Percentiles rank a stretch among this genome's conserved stretches.
These are phyloP conservation scores for Cytospora mali DNA, from an alignment of 2,329 filamentous ascomycete species.

Conservation along the genomic window DNA sequence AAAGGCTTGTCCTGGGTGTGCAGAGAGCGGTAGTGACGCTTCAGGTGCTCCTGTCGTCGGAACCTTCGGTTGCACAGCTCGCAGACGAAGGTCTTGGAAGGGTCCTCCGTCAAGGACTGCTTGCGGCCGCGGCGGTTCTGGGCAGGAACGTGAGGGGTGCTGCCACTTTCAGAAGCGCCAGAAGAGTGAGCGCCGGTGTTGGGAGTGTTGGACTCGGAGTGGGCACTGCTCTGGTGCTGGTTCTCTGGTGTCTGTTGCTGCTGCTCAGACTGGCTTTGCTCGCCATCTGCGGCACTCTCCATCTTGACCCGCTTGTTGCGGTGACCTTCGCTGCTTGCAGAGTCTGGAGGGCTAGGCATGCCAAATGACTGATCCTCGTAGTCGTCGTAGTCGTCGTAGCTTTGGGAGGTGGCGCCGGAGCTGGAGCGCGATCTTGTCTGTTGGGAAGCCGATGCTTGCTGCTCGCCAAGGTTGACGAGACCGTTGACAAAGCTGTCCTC, in stretches of 20 bases:
- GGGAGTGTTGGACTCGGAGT: constrained; percentile 37
- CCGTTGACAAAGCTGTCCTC: constrained; percentile 83
- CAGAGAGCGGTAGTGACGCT: constrained; percentile 97
- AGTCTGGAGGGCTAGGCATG: constrained; percentile 64
- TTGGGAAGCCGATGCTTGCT: constrained; percentile 52
- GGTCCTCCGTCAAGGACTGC: constrained; percentile 96
- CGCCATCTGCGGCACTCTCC: constrained; percentile 44
- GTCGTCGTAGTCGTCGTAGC: constrained; percentile 49
- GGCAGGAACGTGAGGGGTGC: constrained; percentile 43
- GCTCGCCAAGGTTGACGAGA: constrained; percentile 67
- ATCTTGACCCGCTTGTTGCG: constrained; percentile 59
- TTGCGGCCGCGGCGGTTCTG: constrained; percentile 92
- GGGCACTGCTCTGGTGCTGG: constrained; percentile 35
- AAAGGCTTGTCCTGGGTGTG: constrained; percentile 99
- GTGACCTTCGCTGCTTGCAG: constrained; percentile 52
- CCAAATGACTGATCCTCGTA: constrained; percentile 65
- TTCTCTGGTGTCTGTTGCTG: constrained; percentile 40
- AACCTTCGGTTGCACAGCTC: constrained; percentile 95
- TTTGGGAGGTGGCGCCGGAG: constrained; percentile 67
- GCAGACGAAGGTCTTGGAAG: constrained; percentile 97
- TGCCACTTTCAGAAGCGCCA: constrained; percentile 40
- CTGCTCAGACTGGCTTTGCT: constrained; percentile 31
- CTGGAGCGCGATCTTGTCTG: constrained; percentile 71
- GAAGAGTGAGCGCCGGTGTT: constrained; percentile 40
- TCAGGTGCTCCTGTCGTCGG: constrained; percentile 96